Evolutionary conservation across 2,329 filamentous ascomycete species (phyloP).

Genomic region (Cordyceps javanica): DNA sequence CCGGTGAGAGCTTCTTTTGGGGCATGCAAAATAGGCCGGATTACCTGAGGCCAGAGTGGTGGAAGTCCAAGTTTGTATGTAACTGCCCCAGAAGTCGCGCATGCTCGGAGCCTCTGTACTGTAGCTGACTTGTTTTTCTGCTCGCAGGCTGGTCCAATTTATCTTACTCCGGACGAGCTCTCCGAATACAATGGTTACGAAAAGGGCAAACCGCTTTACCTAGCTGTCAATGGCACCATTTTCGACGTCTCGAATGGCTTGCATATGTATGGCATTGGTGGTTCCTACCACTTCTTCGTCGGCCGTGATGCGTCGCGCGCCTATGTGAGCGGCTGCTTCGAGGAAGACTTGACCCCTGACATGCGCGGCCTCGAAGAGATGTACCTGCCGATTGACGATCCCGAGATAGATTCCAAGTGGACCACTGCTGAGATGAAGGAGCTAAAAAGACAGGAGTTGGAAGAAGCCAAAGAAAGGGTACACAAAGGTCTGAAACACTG

Average conservation of each 20-base stretch:
- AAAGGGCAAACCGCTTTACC: slow-evolving; percentile 70
- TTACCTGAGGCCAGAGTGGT: slow-evolving; percentile 52
- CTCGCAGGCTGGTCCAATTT: slow-evolving; percentile 49
- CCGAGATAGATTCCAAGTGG: slow-evolving; percentile 54
- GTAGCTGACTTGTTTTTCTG: slow-evolving; percentile 5
- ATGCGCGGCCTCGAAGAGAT: slow-evolving; percentile 82
- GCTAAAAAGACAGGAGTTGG: slow-evolving; percentile 56
- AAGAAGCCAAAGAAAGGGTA: slow-evolving; percentile 59
- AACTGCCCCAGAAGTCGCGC: not conserved
- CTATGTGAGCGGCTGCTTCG: slow-evolving; percentile 91
- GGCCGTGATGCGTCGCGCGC: slow-evolving; percentile 81
- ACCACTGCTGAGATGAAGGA: slow-evolving; percentile 45
- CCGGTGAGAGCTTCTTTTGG: slow-evolving; percentile 65
- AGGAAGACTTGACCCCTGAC: slow-evolving; percentile 76
- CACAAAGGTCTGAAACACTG: slow-evolving; percentile 68
- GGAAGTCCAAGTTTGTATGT: slow-evolving; percentile 57
- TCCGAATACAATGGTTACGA: slow-evolving; percentile 71
- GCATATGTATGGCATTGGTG: slow-evolving; percentile 73
- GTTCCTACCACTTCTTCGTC: slow-evolving; percentile 80
- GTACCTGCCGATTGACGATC: slow-evolving; percentile 63
- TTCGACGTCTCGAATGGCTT: slow-evolving; percentile 72
- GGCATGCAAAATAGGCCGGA: slow-evolving; percentile 54
- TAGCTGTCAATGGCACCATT: slow-evolving; percentile 82
- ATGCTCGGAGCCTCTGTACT: not conserved
- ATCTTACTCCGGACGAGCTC: slow-evolving; percentile 71